Evolutionary conservation across 2,329 filamentous ascomycete genomes (phyloP), one percentile per base, ranked within the genome.

Genomic region (Diaporthe aspalathi): DNA sequence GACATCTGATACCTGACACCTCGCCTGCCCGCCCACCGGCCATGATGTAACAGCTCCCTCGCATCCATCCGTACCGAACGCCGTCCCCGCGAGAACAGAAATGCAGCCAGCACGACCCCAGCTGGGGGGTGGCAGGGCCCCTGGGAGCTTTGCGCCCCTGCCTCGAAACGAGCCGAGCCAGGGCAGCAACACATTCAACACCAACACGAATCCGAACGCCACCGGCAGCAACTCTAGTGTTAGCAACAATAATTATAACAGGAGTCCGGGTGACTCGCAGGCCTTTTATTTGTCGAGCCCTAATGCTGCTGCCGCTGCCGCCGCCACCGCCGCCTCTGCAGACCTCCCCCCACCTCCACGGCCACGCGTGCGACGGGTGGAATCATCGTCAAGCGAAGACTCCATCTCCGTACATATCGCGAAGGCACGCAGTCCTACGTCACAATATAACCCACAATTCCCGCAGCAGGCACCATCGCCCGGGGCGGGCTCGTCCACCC

Each of bases 91-190:
- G 73, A 83, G 78, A 20, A 43, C n/a, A 43, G 8, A 16, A 77
- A 88, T 88, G 85, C 85, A 87, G 78, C 83, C 83, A 75, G 79
- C 81, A 76, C 82, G 84, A 76, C 83, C 84, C 82, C 81, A 82
- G 71, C 81, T 57, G 29, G 66, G 66, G 71, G 68, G 54, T 60
- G 35, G 83, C 56, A 83, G 85, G 73, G 85, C 84, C 72, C 86
- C 86, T 35, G 87, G 87, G 73, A 88, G 86, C 83, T 89, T 90
- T 81, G 86, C 87, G 72, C 85, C 88, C 72, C 79, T 89, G 73
- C 82, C 85, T 54, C 75, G 78, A 65, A 77, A 74, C 75, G 74
- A 75, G 73, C 60, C 43, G 27, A 38, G 43, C 60, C 60, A 49
- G 60, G 12, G 60, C 60, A 49, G 24, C 43, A 63, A 35, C 60